phyloP scores from a whole-genome alignment of 2,329 filamentous ascomycete species.

The Aquanectria penicillioides region DNA sequence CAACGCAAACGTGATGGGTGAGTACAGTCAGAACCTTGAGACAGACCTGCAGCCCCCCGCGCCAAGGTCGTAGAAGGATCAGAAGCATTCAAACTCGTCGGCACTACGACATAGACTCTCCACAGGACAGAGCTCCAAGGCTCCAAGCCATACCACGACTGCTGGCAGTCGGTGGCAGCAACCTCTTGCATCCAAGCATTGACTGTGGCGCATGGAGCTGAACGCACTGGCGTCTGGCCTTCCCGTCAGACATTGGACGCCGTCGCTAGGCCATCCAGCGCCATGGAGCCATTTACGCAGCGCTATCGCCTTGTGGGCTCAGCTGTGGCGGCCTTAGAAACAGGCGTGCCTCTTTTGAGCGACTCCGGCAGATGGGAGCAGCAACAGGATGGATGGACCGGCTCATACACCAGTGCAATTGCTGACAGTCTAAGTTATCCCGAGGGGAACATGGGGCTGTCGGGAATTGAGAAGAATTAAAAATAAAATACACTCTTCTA shows the following conservation, averaged over 20 bases:
- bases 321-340: conserved; percentile 12
- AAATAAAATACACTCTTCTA: not conserved
- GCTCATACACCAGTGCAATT: conserved; percentile 1
- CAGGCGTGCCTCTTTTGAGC: not conserved
- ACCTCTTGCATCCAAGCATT: no score
- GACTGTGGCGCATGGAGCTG: conserved; percentile 15
- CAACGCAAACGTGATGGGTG: no score
- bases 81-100: no score
- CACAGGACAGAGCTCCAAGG: no score
- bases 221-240: conserved; percentile 7
- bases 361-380: conserved; percentile 2
- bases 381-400: not conserved
- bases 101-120: no score
- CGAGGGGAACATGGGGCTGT: not conserved
- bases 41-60: conserved; percentile 2
- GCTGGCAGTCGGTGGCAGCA: not conserved
- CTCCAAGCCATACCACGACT: no score
- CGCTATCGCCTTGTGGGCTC: conserved; percentile 4
- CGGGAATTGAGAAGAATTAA: not conserved
- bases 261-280: not conserved
- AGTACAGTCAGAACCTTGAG: not conserved
- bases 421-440: not conserved
- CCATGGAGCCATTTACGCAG: not conserved
- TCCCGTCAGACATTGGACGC: conserved; percentile 11
- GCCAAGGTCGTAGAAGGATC: no score